Conservation (phyloP, 257 asterid genomes). For the Gardenia jasminoides region DNA sequence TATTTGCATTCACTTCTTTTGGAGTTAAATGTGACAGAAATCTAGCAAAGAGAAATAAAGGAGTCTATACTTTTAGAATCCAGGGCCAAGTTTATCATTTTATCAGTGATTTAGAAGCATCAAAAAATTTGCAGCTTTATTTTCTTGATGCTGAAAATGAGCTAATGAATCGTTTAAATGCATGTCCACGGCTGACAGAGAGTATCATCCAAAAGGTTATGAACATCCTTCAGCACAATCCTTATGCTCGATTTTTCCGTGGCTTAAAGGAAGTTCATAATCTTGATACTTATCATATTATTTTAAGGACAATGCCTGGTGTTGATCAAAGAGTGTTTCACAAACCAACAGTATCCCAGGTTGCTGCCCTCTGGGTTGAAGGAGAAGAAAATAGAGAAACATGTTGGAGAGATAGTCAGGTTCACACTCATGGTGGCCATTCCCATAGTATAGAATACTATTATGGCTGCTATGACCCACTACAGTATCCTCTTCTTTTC, state of each 20-base stretch:
- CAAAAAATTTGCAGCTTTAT: neutral
- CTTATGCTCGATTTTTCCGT: neutral
- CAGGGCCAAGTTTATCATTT: neutral
- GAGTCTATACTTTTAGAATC: neutral
- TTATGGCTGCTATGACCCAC: conserved; percentile 2
- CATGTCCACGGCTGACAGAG: neutral
- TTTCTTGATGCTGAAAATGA: neutral
- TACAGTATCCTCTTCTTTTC: neutral
- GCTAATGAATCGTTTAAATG: too few relatives aligned
- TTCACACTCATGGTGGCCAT: neutral
- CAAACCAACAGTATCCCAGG: neutral
- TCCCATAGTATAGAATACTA: neutral
- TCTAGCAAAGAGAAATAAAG: neutral
- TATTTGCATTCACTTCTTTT: neutral
- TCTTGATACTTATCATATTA: neutral
- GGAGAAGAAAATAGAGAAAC: neutral
- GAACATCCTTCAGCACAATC: neutral
- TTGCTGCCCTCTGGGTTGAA: neutral
- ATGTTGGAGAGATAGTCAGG: neutral
- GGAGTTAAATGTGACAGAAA: too few relatives aligned
- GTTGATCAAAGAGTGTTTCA: neutral
- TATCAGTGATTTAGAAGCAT: neutral
- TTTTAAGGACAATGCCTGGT: neutral
- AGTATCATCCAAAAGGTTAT: too few relatives aligned
- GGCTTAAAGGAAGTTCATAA: too few relatives aligned